A percentile compares a stretch with the other conserved stretches of the same genome.
phyloP scores from a whole-genome alignment of 73 alveolate genomes.

The Durusdinium trenchii region DNA sequence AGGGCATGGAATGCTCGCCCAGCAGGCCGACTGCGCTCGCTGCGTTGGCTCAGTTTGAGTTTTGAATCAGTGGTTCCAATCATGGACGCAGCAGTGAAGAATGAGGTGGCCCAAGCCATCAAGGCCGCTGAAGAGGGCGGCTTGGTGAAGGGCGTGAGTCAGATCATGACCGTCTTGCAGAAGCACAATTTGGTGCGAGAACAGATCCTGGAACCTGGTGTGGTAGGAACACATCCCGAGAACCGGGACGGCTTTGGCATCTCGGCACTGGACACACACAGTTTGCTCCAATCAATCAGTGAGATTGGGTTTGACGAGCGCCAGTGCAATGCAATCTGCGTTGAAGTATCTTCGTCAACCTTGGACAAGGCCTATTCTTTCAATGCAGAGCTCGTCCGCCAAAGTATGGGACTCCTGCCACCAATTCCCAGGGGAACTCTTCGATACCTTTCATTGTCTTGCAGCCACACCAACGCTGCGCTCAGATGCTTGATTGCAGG shows the following conservation, averaged over 20 bases:
- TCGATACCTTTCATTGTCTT: neutral
- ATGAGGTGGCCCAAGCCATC: neutral
- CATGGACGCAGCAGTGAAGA: neutral
- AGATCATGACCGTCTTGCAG: neutral
- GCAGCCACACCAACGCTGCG: neutral
- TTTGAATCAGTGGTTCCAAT: too few relatives aligned
- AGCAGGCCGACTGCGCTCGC: too few relatives aligned
- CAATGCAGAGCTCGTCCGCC: neutral
- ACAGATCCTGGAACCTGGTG: neutral
- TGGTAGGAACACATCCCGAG: neutral
- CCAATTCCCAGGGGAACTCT: neutral
- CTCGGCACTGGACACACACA: neutral
- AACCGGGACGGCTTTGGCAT: neutral
- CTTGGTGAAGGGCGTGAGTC: neutral
- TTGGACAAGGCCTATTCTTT: neutral
- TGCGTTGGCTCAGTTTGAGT: too few relatives aligned
- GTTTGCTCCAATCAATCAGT: neutral
- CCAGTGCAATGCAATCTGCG: neutral
- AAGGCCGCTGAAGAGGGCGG: neutral
- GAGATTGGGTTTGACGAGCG: neutral
- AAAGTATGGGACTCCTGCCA: neutral
- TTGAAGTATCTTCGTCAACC: neutral
- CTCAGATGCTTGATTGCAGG: neutral
- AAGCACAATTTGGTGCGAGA: neutral
- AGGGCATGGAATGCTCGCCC: too few relatives aligned